Base-by-base conservation (phyloP, 2,329 filamentous ascomycete species). In the Beauveria medogensis region DNA sequence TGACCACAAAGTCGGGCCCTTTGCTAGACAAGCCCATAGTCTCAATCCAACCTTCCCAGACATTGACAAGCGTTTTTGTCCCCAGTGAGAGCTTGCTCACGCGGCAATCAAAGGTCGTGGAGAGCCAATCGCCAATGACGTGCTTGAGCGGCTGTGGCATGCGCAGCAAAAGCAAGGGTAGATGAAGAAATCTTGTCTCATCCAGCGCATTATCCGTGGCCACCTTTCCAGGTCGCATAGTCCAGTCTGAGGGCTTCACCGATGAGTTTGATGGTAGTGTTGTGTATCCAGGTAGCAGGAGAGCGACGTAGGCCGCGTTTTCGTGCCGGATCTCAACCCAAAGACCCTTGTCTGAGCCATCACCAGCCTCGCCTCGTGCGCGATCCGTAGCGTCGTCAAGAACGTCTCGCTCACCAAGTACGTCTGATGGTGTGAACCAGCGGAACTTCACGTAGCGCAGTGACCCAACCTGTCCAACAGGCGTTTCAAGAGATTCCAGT, bases 91-190 rank as follows among this genome's bases (percentile, higher is more conserved):
- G 69, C 4, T 79, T 72, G 59, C 74, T 78, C 50, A 84, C 76
- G 30, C 80, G 81, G 63, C 81, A 84, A 70, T 86, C 83, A 64
- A 85, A 85, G 0, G 77, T 78, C 47, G 70, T 75, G 3, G 77
- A 73, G 12, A 86, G 70, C 68, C 84, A 86, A 24, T 79, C 75
- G n/a, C 74, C 63, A 0, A 85, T 65, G 22, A 80, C 71, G 2
- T 71, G 62, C 64, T 82, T 82, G 1, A 85, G 71, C 2, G 80
- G 70, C 4, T 77, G 71, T 0, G 83, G 82, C 80, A 85, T 84
- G 26, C 82, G 77, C 34, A 84, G 69, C 1, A 86, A 71, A 2
- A 85, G 72, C 0, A 85, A 71, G 0, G 82, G 82, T 0, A 85
- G 72, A 34, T 75, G 68, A 3, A 81, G 40, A 58, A 84, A 62